Conservation (phyloP, 2,329 filamentous ascomycete species). For the Paecilomyces formosus region DNA sequence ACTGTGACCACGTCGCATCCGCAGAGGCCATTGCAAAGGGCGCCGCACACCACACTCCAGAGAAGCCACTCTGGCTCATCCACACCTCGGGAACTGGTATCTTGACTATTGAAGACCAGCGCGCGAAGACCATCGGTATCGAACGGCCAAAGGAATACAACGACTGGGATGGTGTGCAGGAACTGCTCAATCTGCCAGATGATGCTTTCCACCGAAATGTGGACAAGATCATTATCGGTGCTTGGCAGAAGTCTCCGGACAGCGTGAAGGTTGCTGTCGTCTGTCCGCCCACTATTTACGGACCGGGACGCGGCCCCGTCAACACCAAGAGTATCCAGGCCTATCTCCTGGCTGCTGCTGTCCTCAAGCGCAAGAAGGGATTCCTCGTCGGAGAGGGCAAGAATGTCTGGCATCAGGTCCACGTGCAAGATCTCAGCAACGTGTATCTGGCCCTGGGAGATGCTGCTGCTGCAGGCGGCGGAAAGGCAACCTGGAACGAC, state of each 20-base stretch:
- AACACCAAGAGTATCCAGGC: slow-evolving; percentile 35
- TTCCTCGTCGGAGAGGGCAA: slow-evolving; percentile 33
- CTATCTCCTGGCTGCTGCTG: slow-evolving; percentile 31
- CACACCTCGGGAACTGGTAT: slow-evolving; percentile 41
- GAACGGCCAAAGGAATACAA: slow-evolving; percentile 38
- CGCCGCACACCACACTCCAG: slow-evolving; percentile 24
- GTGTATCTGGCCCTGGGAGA: slow-evolving; percentile 30
- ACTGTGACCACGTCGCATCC: slow-evolving; percentile 37
- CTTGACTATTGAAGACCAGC: slow-evolving; percentile 34
- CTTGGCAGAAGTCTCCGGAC: slow-evolving; percentile 15
- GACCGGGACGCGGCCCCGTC: slow-evolving; percentile 27
- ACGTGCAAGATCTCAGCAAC: slow-evolving; percentile 34
- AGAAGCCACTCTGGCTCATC: slow-evolving; percentile 33
- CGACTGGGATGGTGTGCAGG: slow-evolving; percentile 38
- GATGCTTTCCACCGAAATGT: slow-evolving; percentile 34
- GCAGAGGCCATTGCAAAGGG: slow-evolving; percentile 36
- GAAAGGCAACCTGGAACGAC: slow-evolving; percentile 30
- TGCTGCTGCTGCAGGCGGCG: slow-evolving; percentile 30
- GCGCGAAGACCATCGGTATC: slow-evolving; percentile 30
- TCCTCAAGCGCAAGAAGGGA: slow-evolving; percentile 27
- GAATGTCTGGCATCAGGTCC: slow-evolving; percentile 34
- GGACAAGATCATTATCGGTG: slow-evolving; percentile 31
- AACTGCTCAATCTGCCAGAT: slow-evolving; percentile 34
- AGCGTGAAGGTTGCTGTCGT: slow-evolving; percentile 31
- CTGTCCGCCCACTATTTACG: slow-evolving; percentile 36